Base-by-base conservation (phyloP, 2,329 filamentous ascomycete species). In the Trichothecium sympodiale region DNA sequence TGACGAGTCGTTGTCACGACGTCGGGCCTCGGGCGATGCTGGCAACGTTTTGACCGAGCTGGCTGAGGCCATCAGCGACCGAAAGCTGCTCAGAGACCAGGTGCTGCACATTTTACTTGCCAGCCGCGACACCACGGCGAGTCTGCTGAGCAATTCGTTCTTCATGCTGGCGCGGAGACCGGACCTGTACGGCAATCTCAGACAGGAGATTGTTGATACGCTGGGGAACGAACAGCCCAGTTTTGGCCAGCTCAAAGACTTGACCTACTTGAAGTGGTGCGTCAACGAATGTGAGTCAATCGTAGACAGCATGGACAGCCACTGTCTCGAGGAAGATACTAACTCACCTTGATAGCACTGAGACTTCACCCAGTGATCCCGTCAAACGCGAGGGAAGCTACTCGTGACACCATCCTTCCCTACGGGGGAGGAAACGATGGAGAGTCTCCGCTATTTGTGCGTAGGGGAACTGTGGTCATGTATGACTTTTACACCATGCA, bases 251-350 rank as follows among this genome's bases (percentile, higher is more conserved):
- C 43, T 77, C 38, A 67, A 63, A 46, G 59, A 62, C 23, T 59
- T 75, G 49, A 66, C 63, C 39, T 77, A 76, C 40, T 50, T 78
- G 35, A 66, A 65, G 43, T 71, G 61, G 55, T 70, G 68, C 23
- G 44, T 77, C 39, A 71, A 76, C 41, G 74, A 77, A 52, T 66
- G 71, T 74, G 55, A 56, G 57, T 49, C 13, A 18, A 17, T 17
- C 18, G 17, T 20, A n/a, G 36, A n/a, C n/a, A n/a, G n/a, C n/a
- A n/a, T n/a, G n/a, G n/a, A n/a, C n/a, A n/a, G n/a, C n/a, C n/a
- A n/a, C n/a, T n/a, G n/a, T n/a, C n/a, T n/a, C n/a, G n/a, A n/a
- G n/a, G n/a, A n/a, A n/a, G 14, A 20, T 28, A 23, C 39, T 41
- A 15, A 37, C 27, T 31, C 10, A 35, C 25, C 4, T 35, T 16